A percentile compares a stretch with the other conserved stretches of the same genome.
Evolutionary conservation across 2,329 filamentous ascomycete species (phyloP).

Genomic region (Diaporthe velutina): DNA sequence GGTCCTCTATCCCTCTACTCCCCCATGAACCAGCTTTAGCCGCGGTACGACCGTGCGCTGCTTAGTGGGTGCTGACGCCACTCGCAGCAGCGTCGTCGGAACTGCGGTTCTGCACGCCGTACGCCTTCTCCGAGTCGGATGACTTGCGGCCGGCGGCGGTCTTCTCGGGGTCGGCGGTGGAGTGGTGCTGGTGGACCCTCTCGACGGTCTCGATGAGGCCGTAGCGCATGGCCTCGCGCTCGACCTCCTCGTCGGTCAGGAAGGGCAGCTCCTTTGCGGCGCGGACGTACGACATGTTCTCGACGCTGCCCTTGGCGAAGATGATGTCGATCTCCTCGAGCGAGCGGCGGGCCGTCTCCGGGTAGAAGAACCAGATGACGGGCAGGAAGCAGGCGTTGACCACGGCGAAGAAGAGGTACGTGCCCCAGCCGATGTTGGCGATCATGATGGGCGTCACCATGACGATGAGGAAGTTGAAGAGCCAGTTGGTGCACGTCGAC

Average conservation of each 20-base stretch:
- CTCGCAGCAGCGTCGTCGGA: slow-evolving; percentile 22
- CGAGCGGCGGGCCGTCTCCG: slow-evolving; percentile 66
- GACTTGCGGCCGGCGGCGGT: slow-evolving; percentile 22
- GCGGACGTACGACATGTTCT: slow-evolving; percentile 71
- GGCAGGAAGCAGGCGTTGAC: slow-evolving; percentile 66
- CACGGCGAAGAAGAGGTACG: slow-evolving; percentile 68
- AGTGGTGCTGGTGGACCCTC: slow-evolving; percentile 34
- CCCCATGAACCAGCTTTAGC: too few species aligned
- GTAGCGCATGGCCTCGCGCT: slow-evolving; percentile 57
- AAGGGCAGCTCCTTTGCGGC: slow-evolving; percentile 69
- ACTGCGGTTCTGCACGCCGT: slow-evolving; percentile 27
- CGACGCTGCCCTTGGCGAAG: slow-evolving; percentile 65
- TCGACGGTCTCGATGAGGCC: slow-evolving; percentile 45
- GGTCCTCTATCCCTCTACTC: not conserved
- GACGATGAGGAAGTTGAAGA: slow-evolving; percentile 75
- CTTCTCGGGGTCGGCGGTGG: slow-evolving; percentile 16
- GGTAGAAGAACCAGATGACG: slow-evolving; percentile 65
- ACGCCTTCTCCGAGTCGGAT: slow-evolving; percentile 36
- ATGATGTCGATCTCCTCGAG: slow-evolving; percentile 80
- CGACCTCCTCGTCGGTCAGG: slow-evolving; percentile 64
- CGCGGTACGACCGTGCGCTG: not conserved
- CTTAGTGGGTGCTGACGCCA: not conserved
- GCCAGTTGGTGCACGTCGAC: slow-evolving; percentile 72
- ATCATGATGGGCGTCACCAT: slow-evolving; percentile 77
- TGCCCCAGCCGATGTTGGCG: slow-evolving; percentile 67